phyloP scores from a whole-genome alignment of 805 yeast genomes.

The Starmerella sirachaensis region DNA sequence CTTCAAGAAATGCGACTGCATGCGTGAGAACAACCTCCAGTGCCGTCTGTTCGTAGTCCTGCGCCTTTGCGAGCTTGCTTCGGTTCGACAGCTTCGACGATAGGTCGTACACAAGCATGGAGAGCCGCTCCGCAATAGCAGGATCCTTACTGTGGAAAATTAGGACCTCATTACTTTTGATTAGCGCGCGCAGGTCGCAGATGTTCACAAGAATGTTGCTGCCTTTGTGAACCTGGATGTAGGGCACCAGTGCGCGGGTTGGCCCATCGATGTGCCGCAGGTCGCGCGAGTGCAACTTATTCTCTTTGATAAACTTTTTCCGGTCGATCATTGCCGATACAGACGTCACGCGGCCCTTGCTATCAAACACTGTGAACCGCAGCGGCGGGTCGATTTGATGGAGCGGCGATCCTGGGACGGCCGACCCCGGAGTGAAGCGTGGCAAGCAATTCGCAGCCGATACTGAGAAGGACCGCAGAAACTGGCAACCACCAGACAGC shows the following conservation, averaged over 20 bases:
- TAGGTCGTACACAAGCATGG: constrained; percentile 73
- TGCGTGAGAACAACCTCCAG: constrained; percentile 71
- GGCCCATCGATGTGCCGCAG: constrained; percentile 58
- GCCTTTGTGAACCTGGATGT: constrained; percentile 46
- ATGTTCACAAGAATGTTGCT: constrained; percentile 46
- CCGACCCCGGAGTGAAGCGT: too few relatives aligned
- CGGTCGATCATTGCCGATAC: constrained; percentile 49
- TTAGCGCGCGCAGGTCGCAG: constrained; percentile 51
- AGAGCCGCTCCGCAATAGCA: constrained; percentile 50
- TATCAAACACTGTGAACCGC: constrained; percentile 49
- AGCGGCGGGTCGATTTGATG: constrained; percentile 18
- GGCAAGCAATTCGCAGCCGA: too few relatives aligned
- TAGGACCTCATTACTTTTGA: constrained; percentile 45
- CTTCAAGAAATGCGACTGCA: constrained; percentile 66
- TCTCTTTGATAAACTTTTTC: constrained; percentile 46
- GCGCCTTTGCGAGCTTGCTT: constrained; percentile 27
- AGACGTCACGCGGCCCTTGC: constrained; percentile 42
- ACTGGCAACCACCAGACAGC: too few relatives aligned
- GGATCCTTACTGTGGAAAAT: constrained; percentile 44
- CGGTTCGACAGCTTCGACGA: constrained; percentile 50
- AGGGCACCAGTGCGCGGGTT: constrained; percentile 47
- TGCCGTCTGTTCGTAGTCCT: constrained; percentile 68
- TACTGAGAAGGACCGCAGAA: too few relatives aligned
- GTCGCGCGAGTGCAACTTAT: constrained; percentile 74
- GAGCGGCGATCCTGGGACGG: too few relatives aligned